Percentiles rank a stretch among this genome's conserved stretches.
Conservation (phyloP, 2,329 filamentous ascomycete species). For the Fusarium torreyae region DNA sequence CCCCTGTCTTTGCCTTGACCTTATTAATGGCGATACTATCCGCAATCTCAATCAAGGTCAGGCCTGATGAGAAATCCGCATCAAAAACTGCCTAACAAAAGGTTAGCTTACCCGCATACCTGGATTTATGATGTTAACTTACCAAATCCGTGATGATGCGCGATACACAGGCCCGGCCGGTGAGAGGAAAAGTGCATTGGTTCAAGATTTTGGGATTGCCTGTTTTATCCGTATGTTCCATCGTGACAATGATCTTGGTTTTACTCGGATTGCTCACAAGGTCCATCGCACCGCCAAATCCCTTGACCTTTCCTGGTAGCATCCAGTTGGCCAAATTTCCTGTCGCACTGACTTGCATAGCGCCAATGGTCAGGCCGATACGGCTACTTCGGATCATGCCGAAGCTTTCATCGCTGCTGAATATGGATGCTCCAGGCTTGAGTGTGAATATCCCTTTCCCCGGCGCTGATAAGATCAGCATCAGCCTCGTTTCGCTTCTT, state of each 20-base stretch:
- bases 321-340: conserved; percentile 93
- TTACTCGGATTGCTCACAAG: conserved; percentile 86
- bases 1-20: conserved; percentile 88
- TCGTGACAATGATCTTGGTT: conserved; percentile 96
- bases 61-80: conserved; percentile 84
- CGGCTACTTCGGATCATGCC: conserved; percentile 93
- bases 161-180: conserved; percentile 87
- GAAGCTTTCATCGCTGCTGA: conserved; percentile 91
- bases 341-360: conserved; percentile 87
- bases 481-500: conserved; percentile 75
- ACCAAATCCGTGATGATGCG: conserved; percentile 91
- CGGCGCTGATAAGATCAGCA: conserved; percentile 90
- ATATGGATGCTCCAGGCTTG: conserved; percentile 82
- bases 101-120: not conserved
- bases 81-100: conserved; percentile 59
- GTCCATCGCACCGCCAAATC: conserved; percentile 94
- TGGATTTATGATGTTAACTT: conserved; percentile 53
- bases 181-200: conserved; percentile 95
- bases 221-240: conserved; percentile 98
- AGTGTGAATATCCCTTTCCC: conserved; percentile 92
- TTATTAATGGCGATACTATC: conserved; percentile 92
- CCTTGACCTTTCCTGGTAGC: conserved; percentile 93
- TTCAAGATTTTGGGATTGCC: conserved; percentile 94
- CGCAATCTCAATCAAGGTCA: conserved; percentile 88
- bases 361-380: conserved; percentile 89